These are phyloP conservation scores for Calvatia gigantea DNA, from an alignment of 768 basidiomycete genomes.

Conservation along the genomic window DNA sequence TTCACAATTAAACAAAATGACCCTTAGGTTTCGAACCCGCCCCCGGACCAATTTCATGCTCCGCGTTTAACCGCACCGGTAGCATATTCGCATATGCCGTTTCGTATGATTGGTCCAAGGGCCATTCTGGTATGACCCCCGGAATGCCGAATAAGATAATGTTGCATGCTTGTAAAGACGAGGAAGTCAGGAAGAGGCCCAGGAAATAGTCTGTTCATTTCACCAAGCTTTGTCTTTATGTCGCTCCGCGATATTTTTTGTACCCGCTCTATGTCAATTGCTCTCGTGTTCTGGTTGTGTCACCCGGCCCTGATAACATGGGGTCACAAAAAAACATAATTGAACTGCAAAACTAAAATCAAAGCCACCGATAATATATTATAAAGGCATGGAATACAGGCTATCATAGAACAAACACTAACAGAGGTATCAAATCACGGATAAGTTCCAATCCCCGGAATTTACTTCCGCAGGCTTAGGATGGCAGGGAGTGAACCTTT, in stretches of 20 bases:
- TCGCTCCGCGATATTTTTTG: slow-evolving; percentile 8
- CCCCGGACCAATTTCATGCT: slow-evolving; percentile 74
- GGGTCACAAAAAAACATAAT: too few species aligned
- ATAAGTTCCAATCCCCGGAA: background rate
- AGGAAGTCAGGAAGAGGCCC: slow-evolving; percentile 74
- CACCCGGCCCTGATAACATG: too few species aligned
- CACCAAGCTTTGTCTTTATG: slow-evolving; percentile 3
- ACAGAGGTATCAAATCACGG: background rate
- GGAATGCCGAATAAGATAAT: slow-evolving; percentile 75
- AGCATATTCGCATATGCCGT: slow-evolving; percentile 89
- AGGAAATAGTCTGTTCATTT: slow-evolving; percentile 29
- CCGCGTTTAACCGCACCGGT: slow-evolving; percentile 84
- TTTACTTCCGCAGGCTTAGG: slow-evolving; percentile 26
- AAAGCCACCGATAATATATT: too few species aligned
- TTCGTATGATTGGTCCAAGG: slow-evolving; percentile 94
- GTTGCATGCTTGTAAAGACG: slow-evolving; percentile 83
- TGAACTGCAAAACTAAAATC: too few species aligned
- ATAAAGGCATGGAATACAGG: too few species aligned
- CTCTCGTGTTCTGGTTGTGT: background rate
- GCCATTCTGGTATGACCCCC: slow-evolving; percentile 79
- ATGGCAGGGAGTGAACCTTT: slow-evolving; percentile 29
- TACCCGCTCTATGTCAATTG: slow-evolving; percentile 5
- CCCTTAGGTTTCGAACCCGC: slow-evolving; percentile 71
- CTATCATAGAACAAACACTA: background rate
- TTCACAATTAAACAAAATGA: background rate